A percentile compares a stretch with the other conserved stretches of the same genome.
These are phyloP conservation scores for Coemansia sp. DNA, from an alignment of 192 early-diverging fungal species.

Conservation along the genomic window DNA sequence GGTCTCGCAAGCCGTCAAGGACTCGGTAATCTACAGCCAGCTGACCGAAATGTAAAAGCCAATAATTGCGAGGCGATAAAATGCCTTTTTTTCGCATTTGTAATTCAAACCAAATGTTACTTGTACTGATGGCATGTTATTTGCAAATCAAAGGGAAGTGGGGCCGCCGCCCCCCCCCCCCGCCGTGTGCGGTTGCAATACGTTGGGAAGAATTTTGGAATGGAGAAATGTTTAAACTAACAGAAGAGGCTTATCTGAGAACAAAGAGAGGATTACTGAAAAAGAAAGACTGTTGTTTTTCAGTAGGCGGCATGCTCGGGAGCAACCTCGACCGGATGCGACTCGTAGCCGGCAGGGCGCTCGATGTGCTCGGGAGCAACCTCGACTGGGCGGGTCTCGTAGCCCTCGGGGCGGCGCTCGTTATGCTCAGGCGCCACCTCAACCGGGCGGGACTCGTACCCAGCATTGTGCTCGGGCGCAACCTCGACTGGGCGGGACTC, in stretches of 20 bases:
- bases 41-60: conserved; percentile 33
- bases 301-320: conserved; percentile 18
- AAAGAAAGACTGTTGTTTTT: not conserved
- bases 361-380: conserved; percentile 9
- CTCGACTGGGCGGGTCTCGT: not conserved
- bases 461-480: conserved; percentile 4
- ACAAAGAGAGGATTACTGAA: too few relatives aligned
- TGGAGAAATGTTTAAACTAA: too few relatives aligned
- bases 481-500: not conserved
- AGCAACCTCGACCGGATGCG: conserved; percentile 3
- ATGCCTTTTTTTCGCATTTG: too few relatives aligned
- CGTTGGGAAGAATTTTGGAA: too few relatives aligned
- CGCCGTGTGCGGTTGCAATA: too few relatives aligned
- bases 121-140: too few relatives aligned
- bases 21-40: conserved; percentile 26
- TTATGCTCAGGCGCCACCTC: conserved; percentile 11
- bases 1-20: conserved; percentile 35
- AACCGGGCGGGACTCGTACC: not conserved
- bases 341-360: not conserved
- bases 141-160: too few relatives aligned
- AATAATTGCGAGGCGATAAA: not conserved
- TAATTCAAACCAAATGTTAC: too few relatives aligned
- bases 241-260: too few relatives aligned
- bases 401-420: not conserved
- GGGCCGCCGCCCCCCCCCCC: too few relatives aligned